Evolutionary conservation across 192 early-diverging fungal species (phyloP).

Genomic region (Cladochytrium replicatum): DNA sequence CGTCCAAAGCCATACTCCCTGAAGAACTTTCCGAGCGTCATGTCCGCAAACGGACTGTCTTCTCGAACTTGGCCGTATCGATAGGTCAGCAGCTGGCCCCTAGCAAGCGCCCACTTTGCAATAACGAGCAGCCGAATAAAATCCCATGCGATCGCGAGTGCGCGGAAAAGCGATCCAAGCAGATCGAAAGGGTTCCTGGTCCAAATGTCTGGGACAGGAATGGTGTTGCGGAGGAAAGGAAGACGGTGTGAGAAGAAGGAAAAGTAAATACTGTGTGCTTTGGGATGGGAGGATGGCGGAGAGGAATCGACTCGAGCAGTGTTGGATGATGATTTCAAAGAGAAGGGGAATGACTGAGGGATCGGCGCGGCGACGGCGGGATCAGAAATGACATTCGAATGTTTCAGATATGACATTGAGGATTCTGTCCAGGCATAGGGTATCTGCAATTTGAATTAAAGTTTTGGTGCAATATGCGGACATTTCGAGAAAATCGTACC

Average conservation of each 20-base stretch:
- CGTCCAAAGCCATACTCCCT: slow-evolving; percentile 12
- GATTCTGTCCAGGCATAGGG: slow-evolving; percentile 22
- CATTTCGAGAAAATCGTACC: too few relatives aligned
- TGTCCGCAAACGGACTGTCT: slow-evolving; percentile 6
- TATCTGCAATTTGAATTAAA: too few relatives aligned
- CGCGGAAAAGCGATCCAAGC: background rate
- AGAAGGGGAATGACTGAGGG: slow-evolving; percentile 14
- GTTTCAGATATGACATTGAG: slow-evolving; percentile 29
- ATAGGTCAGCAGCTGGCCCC: background rate
- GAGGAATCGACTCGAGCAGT: background rate
- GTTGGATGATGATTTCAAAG: slow-evolving; percentile 6
- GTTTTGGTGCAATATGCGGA: too few relatives aligned
- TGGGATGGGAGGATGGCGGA: background rate
- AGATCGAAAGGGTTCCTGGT: background rate
- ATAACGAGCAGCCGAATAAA: slow-evolving; percentile 21
- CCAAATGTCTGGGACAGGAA: slow-evolving; percentile 28
- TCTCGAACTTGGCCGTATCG: slow-evolving; percentile 5
- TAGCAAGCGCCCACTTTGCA: slow-evolving; percentile 8
- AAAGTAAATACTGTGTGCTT: slow-evolving; percentile 14
- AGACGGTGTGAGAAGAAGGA: slow-evolving; percentile 28
- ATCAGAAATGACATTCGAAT: background rate
- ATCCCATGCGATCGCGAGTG: slow-evolving; percentile 9
- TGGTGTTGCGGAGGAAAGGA: slow-evolving; percentile 13
- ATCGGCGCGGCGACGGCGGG: slow-evolving; percentile 3
- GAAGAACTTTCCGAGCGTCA: slow-evolving; percentile 29